Conservation (phyloP, 2,329 filamentous ascomycete genomes). For the Phialophora macrospora region DNA sequence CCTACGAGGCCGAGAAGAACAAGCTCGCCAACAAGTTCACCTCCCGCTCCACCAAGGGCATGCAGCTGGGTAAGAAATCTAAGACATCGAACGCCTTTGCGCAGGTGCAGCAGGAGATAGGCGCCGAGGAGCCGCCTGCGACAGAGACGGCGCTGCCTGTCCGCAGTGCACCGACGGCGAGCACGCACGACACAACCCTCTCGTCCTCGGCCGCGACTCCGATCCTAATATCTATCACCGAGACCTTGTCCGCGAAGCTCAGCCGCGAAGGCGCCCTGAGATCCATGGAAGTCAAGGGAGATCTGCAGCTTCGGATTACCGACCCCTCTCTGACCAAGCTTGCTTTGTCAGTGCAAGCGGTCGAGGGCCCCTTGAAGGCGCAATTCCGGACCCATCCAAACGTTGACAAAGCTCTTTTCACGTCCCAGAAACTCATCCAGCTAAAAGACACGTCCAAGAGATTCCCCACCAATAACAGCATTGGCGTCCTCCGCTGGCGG, state of each 20-base stretch:
- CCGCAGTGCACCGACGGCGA: conserved; percentile 51
- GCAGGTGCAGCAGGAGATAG: conserved; percentile 87
- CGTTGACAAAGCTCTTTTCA: conserved; percentile 88
- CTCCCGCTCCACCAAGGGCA: conserved; percentile 83
- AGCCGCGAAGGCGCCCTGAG: conserved; percentile 86
- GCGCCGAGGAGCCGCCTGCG: conserved; percentile 63
- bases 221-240: conserved; percentile 84
- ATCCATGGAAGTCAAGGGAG: conserved; percentile 86
- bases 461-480: conserved; percentile 92
- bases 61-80: conserved; percentile 98
- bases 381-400: conserved; percentile 97
- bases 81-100: conserved; percentile 98
- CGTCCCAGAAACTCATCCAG: conserved; percentile 80
- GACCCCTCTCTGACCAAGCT: conserved; percentile 89
- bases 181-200: conserved; percentile 58
- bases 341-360: conserved; percentile 78
- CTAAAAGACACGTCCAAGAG: conserved; percentile 85
- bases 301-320: conserved; percentile 86
- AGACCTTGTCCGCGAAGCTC: conserved; percentile 87
- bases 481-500: conserved; percentile 92
- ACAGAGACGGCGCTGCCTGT: conserved; percentile 55
- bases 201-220: conserved; percentile 75
- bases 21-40: conserved; percentile 75
- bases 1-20: conserved; percentile 97
- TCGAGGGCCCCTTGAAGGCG: conserved; percentile 65